Conservation (phyloP, 2,329 filamentous ascomycete genomes). For the Penicillium palitans region DNA sequence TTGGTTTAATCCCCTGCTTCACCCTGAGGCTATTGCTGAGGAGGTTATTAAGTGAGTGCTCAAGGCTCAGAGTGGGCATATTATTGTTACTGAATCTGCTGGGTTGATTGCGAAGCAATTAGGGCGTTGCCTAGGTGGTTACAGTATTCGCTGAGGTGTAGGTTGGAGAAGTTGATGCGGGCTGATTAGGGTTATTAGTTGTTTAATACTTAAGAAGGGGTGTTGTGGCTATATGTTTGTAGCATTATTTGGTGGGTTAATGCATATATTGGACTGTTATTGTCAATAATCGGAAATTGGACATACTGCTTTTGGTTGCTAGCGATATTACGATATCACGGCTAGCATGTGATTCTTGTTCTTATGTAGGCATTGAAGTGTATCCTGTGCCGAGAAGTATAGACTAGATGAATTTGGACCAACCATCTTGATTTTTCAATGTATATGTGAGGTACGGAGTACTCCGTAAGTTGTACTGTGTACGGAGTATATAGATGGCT, state of each 20-base stretch:
- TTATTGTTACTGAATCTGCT: slow-evolving; percentile 55
- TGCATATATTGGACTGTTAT: neutral
- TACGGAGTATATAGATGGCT: neutral
- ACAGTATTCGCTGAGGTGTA: slow-evolving; percentile 53
- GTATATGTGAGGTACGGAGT: neutral
- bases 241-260: neutral
- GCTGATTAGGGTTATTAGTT: slow-evolving; percentile 8
- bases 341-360: neutral
- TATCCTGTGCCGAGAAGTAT: neutral
- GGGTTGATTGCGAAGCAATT: slow-evolving; percentile 45
- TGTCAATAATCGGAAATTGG: neutral
- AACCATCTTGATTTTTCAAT: neutral
- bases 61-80: slow-evolving; percentile 57
- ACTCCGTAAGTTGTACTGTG: neutral
- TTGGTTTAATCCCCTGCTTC: slow-evolving; percentile 56
- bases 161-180: slow-evolving; percentile 32
- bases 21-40: slow-evolving; percentile 65
- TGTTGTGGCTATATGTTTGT: neutral
- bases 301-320: neutral
- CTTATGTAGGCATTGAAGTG: neutral
- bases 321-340: too few relatives aligned
- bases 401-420: neutral
- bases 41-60: slow-evolving; percentile 62
- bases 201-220: neutral
- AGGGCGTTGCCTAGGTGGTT: slow-evolving; percentile 64